Percentiles rank a stretch among this genome's conserved stretches.
Evolutionary conservation across 495 filamentous ascomycete species (phyloP).

Genomic region (Podospora appendiculata): DNA sequence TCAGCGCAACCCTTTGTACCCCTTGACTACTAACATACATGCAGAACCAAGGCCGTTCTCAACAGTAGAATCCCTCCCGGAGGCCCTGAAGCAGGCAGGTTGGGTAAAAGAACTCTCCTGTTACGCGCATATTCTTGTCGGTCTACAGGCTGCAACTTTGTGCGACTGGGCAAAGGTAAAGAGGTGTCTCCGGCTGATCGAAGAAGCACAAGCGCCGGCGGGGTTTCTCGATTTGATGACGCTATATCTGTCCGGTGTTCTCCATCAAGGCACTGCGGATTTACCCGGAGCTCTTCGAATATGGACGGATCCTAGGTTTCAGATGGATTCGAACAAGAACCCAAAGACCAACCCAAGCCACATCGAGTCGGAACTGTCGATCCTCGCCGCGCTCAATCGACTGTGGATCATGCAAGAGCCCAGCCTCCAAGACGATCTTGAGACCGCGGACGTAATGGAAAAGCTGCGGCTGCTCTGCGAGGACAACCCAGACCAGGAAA

Average conservation of each 20-base stretch:
- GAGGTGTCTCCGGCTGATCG: slow-evolving; percentile 31
- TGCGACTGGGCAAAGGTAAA: slow-evolving; percentile 39
- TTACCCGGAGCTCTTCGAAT: slow-evolving; percentile 55
- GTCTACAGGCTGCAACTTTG: slow-evolving; percentile 36
- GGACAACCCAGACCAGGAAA: slow-evolving; percentile 60
- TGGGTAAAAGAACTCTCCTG: slow-evolving; percentile 38
- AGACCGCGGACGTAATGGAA: slow-evolving; percentile 49
- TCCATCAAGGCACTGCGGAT: slow-evolving; percentile 71
- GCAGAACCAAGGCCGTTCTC: slow-evolving; percentile 23
- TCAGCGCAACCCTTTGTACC: neutral
- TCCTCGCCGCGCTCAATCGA: slow-evolving; percentile 74
- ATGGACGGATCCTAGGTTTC: slow-evolving; percentile 55
- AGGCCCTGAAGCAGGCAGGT: slow-evolving; percentile 30
- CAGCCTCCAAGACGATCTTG: slow-evolving; percentile 37
- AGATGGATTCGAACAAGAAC: slow-evolving; percentile 34
- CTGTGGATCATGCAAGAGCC: slow-evolving; percentile 73
- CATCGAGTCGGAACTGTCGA: slow-evolving; percentile 59
- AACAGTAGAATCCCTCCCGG: slow-evolving; percentile 29
- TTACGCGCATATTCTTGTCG: slow-evolving; percentile 40
- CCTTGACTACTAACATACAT: neutral
- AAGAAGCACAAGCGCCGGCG: slow-evolving; percentile 19
- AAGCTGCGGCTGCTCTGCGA: slow-evolving; percentile 60
- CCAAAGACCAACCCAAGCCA: slow-evolving; percentile 32
- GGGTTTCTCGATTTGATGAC: slow-evolving; percentile 31
- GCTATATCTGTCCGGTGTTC: slow-evolving; percentile 66